A percentile compares a stretch with the other conserved stretches of the same genome.
phyloP scores from a whole-genome alignment of 2,329 filamentous ascomycete genomes.

The Epichloe sp. region DNA sequence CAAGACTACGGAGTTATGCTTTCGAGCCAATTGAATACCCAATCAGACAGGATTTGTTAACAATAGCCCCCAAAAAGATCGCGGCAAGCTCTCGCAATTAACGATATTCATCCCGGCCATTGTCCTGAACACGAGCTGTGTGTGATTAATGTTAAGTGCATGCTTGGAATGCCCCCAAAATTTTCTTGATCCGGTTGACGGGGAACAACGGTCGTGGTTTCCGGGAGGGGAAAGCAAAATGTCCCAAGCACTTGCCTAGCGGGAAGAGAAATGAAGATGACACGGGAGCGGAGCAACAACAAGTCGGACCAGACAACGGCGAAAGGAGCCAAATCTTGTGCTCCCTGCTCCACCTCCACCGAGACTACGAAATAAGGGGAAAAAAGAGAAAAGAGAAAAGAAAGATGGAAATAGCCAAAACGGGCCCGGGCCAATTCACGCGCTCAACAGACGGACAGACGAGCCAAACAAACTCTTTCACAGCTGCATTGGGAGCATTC shows the following conservation, averaged over 20 bases:
- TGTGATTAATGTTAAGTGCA: neutral
- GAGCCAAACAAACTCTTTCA: neutral
- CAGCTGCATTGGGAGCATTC: neutral
- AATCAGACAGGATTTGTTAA: neutral
- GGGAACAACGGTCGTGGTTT: neutral
- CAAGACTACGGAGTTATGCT: neutral
- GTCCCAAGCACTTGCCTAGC: neutral
- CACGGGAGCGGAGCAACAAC: neutral
- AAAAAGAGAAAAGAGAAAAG: neutral
- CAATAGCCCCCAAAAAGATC: neutral
- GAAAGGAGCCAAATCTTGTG: neutral
- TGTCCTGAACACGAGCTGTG: neutral
- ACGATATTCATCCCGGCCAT: neutral
- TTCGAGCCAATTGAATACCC: neutral
- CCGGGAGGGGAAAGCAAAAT: neutral
- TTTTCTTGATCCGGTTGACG: neutral
- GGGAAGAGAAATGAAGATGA: conserved; percentile 1
- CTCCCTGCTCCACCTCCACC: neutral
- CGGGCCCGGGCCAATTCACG: neutral
- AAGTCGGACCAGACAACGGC: neutral
- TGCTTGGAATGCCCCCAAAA: neutral
- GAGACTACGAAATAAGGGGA: too few relatives aligned
- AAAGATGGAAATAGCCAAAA: neutral
- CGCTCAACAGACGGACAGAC: neutral
- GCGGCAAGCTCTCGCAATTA: neutral